These are phyloP conservation scores for Penicillium hordei DNA, from an alignment of 2,329 filamentous ascomycete genomes.

Conservation along the genomic window DNA sequence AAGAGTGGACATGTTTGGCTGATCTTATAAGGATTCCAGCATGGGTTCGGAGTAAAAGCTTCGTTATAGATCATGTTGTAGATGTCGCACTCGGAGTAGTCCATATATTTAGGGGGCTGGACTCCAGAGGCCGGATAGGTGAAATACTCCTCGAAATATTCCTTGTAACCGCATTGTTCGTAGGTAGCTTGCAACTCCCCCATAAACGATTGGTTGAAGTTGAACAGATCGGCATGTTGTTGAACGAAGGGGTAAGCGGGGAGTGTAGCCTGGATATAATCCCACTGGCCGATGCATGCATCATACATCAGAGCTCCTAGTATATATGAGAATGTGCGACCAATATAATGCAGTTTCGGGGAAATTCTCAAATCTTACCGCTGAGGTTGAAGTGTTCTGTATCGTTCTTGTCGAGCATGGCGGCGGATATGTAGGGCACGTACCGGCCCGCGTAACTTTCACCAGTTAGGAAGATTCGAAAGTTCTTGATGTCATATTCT, in stretches of 20 bases:
- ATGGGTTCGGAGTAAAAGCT: conserved; percentile 64
- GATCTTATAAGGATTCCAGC: conserved; percentile 75
- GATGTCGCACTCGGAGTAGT: conserved; percentile 55
- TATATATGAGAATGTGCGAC: not conserved
- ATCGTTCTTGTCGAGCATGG: conserved; percentile 70
- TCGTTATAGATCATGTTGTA: conserved; percentile 58
- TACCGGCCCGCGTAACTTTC: conserved; percentile 70
- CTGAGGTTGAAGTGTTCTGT: conserved; percentile 66
- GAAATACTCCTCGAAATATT: conserved; percentile 51
- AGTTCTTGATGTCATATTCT: conserved; percentile 65
- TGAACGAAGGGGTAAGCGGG: conserved; percentile 46
- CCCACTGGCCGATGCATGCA: conserved; percentile 54
- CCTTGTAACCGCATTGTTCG: conserved; percentile 48
- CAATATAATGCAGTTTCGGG: not conserved
- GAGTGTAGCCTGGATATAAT: conserved; percentile 35
- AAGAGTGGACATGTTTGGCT: conserved; percentile 68
- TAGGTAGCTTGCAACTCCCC: conserved; percentile 42
- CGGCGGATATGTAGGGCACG: conserved; percentile 71
- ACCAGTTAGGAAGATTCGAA: conserved; percentile 72
- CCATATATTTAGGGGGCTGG: conserved; percentile 61
- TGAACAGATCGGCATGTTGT: conserved; percentile 45
- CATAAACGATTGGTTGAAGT: conserved; percentile 47
- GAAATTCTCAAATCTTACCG: conserved; percentile 40
- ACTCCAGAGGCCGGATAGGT: conserved; percentile 48
- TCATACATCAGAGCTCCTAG: conserved; percentile 68